phyloP scores from a whole-genome alignment of 441 rosid species.

The Brassica hybrid region DNA sequence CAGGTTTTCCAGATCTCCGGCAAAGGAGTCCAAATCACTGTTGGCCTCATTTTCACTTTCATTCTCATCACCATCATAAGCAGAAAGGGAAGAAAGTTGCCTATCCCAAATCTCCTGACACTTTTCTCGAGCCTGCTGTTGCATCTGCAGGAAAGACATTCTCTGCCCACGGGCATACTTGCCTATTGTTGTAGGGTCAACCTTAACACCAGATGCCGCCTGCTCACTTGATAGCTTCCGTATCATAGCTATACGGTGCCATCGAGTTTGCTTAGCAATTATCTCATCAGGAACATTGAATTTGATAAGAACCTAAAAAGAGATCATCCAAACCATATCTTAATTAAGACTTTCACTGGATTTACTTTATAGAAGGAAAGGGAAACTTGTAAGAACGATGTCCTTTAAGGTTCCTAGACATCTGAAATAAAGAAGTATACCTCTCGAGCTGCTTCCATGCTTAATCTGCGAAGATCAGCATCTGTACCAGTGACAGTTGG shows the following conservation, averaged over 20 bases:
- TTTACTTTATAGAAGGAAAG: too few relatives aligned
- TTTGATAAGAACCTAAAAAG: slow-evolving; percentile 87
- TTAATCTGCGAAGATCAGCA: slow-evolving; percentile 98
- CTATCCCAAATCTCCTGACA: slow-evolving; percentile 99
- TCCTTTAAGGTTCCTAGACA: slow-evolving; percentile 21
- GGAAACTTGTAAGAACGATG: too few relatives aligned
- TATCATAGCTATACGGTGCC: slow-evolving; percentile 99
- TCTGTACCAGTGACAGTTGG: slow-evolving; percentile 98
- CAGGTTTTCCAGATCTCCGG: slow-evolving; percentile 96
- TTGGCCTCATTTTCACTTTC: slow-evolving; percentile 95
- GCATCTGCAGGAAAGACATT: slow-evolving; percentile 98
- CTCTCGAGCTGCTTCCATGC: slow-evolving; percentile 99
- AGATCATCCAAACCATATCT: slow-evolving; percentile 22
- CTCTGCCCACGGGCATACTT: slow-evolving; percentile 99
- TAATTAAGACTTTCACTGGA: too few relatives aligned
- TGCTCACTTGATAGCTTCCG: slow-evolving; percentile 99
- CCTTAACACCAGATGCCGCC: slow-evolving; percentile 97
- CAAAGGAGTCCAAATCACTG: slow-evolving; percentile 99
- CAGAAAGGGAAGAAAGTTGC: slow-evolving; percentile 86
- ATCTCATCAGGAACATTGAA: slow-evolving; percentile 93
- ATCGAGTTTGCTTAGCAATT: slow-evolving; percentile 92
- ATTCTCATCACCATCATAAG: slow-evolving; percentile 83
- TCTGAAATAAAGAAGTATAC: slow-evolving; percentile 49
- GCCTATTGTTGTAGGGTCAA: slow-evolving; percentile 92
- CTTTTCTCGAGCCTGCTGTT: slow-evolving; percentile 98